phyloP scores from a whole-genome alignment of 2,329 filamentous ascomycete genomes.

The Cladosporium sp. region DNA sequence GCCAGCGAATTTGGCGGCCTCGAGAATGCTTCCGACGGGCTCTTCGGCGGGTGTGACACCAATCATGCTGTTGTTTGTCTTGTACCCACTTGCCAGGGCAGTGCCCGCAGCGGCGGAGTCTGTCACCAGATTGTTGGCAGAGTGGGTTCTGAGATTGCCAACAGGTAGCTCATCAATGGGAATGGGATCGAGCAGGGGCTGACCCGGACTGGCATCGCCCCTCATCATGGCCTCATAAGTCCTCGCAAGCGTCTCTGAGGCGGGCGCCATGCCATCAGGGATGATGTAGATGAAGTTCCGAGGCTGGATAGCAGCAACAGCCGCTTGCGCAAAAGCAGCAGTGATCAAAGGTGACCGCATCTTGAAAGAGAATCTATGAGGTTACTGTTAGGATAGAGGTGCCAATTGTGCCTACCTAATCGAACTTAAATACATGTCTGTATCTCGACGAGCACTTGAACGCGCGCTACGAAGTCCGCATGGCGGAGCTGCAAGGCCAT shows the following conservation, averaged over 20 bases:
- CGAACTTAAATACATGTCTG: not conserved
- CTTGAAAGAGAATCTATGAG: not conserved
- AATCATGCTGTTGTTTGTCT: slow-evolving; percentile 38
- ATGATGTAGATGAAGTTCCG: slow-evolving; percentile 17
- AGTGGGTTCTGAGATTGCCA: slow-evolving; percentile 26
- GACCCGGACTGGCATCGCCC: slow-evolving; percentile 14
- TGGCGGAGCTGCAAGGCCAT: not conserved
- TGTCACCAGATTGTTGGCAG: slow-evolving; percentile 35
- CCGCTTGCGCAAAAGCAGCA: not conserved
- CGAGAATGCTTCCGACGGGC: slow-evolving; percentile 38
- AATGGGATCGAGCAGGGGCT: not conserved
- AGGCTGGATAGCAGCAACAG: not conserved
- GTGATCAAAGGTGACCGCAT: not conserved
- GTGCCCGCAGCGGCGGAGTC: slow-evolving; percentile 41
- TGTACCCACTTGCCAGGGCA: slow-evolving; percentile 38
- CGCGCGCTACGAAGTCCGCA: not conserved
- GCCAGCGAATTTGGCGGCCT: slow-evolving; percentile 38
- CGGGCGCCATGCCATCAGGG: slow-evolving; percentile 16
- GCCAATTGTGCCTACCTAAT: not conserved
- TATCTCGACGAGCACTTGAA: not conserved
- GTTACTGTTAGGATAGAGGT: not conserved
- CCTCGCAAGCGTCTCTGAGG: slow-evolving; percentile 12
- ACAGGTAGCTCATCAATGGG: slow-evolving; percentile 22
- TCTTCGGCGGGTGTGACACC: slow-evolving; percentile 31
- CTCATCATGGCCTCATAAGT: slow-evolving; percentile 7